phyloP scores from a whole-genome alignment of 495 filamentous ascomycete genomes.

The Penicillium desertorum region DNA sequence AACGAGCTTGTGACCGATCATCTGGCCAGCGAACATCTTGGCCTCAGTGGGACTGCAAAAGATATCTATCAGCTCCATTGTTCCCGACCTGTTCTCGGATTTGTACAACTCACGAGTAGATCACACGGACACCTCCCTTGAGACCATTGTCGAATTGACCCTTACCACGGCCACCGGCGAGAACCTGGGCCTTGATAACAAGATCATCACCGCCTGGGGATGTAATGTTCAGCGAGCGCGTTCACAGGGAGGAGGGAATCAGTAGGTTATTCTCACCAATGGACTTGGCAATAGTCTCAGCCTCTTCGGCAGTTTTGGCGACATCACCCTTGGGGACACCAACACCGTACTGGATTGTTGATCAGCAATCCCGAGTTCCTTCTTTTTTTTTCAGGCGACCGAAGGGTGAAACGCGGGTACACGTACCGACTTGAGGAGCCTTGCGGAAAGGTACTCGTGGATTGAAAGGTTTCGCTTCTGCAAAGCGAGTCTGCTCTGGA shows the following conservation, averaged over 20 bases:
- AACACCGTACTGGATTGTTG: constrained; percentile 74
- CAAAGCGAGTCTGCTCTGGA: constrained; percentile 48
- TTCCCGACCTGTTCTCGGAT: neutral
- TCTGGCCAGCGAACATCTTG: constrained; percentile 96
- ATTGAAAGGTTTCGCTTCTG: constrained; percentile 90
- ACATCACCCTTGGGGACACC: constrained; percentile 86
- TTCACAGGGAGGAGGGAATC: constrained; percentile 5
- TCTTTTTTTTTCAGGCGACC: constrained; percentile 17
- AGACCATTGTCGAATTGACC: constrained; percentile 96
- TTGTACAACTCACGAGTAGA: constrained; percentile 73
- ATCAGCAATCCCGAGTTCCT: constrained; percentile 25
- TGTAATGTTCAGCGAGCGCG: constrained; percentile 27
- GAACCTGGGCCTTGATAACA: constrained; percentile 99
- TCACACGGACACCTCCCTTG: constrained; percentile 97
- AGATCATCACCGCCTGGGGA: constrained; percentile 79
- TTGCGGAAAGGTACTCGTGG: constrained; percentile 94
- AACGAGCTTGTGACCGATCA: constrained; percentile 99
- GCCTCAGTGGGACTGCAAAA: constrained; percentile 68
- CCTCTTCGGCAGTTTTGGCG: constrained; percentile 79
- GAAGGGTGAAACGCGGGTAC: constrained; percentile 18
- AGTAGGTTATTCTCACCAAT: constrained; percentile 57
- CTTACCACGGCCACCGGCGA: constrained; percentile 96
- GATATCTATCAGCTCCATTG: constrained; percentile 21
- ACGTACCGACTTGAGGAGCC: constrained; percentile 79
- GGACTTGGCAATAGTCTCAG: constrained; percentile 83